These are phyloP conservation scores for Artemisia tridentata DNA, from an alignment of 129 eudicot species.

Conservation along the genomic window DNA sequence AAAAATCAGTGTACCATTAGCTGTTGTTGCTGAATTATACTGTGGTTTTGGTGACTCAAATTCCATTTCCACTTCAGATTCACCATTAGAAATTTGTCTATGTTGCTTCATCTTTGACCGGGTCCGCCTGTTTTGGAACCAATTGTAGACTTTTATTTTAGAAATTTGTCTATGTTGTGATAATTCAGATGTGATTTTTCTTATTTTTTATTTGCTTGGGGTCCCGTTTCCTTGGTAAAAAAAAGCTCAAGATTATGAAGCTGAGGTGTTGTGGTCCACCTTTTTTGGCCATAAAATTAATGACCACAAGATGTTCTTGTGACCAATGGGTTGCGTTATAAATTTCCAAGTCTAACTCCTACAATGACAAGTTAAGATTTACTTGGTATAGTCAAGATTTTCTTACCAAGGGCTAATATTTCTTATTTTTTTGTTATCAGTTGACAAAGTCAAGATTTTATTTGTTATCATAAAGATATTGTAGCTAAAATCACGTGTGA, in stretches of 20 bases:
- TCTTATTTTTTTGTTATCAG: not conserved
- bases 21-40: constrained; percentile 45
- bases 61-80: constrained; percentile 86
- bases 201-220: constrained; percentile 97
- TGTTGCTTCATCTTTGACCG: constrained; percentile 91
- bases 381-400: too few relatives aligned
- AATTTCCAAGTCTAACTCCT: constrained; percentile 86
- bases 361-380: constrained; percentile 23
- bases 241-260: constrained; percentile 91
- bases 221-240: constrained; percentile 91
- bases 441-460: too few relatives aligned
- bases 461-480: too few relatives aligned
- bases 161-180: constrained; percentile 95
- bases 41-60: constrained; percentile 76
- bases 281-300: constrained; percentile 77
- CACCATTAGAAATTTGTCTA: constrained; percentile 67
- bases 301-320: constrained; percentile 80
- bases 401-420: not conserved
- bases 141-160: constrained; percentile 89
- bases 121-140: constrained; percentile 94
- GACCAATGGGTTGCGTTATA: constrained; percentile 68
- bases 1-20: too few relatives aligned
- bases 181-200: constrained; percentile 79
- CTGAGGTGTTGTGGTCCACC: constrained; percentile 98
- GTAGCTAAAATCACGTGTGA: too few relatives aligned